phyloP scores from a whole-genome alignment of 495 filamentous ascomycete genomes.

The Collariella sp. region DNA sequence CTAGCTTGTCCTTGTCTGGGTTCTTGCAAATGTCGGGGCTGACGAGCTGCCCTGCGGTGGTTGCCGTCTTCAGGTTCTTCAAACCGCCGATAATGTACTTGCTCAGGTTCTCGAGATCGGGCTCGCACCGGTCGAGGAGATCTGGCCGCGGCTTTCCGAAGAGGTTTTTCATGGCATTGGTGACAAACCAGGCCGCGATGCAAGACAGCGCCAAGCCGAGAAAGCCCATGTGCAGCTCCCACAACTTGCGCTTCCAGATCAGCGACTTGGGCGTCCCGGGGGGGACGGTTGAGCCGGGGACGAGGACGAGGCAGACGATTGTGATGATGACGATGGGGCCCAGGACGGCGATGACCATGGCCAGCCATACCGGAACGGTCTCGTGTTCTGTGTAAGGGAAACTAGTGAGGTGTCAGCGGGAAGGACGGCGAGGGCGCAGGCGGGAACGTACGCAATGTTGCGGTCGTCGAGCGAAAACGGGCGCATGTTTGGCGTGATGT shows the following conservation, averaged over 20 bases:
- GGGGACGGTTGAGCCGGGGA: constrained; percentile 54
- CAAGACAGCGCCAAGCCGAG: constrained; percentile 63
- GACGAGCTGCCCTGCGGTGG: constrained; percentile 45
- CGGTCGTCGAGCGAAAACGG: constrained; percentile 41
- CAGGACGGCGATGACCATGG: constrained; percentile 47
- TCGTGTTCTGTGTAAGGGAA: constrained; percentile 71
- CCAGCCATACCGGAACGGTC: constrained; percentile 54
- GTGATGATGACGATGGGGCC: constrained; percentile 59
- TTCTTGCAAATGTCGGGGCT: constrained; percentile 62
- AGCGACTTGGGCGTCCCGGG: constrained; percentile 56
- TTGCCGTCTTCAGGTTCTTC: constrained; percentile 20
- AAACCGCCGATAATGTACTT: constrained; percentile 37
- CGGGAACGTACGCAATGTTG: constrained; percentile 35
- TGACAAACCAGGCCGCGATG: constrained; percentile 63
- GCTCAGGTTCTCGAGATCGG: constrained; percentile 38
- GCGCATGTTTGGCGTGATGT: constrained; percentile 49
- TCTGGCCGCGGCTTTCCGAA: constrained; percentile 82
- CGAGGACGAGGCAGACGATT: constrained; percentile 61
- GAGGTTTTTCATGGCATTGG: constrained; percentile 74
- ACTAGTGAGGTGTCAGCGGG: constrained; percentile 18
- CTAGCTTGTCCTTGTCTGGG: constrained; percentile 52
- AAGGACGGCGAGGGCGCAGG: not conserved
- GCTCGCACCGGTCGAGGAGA: constrained; percentile 61
- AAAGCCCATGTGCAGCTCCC: constrained; percentile 78
- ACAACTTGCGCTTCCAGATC: constrained; percentile 64